Evolutionary conservation across 78 protist genomes (phyloP).

Genomic region (Pigoraptor vietnamica): DNA sequence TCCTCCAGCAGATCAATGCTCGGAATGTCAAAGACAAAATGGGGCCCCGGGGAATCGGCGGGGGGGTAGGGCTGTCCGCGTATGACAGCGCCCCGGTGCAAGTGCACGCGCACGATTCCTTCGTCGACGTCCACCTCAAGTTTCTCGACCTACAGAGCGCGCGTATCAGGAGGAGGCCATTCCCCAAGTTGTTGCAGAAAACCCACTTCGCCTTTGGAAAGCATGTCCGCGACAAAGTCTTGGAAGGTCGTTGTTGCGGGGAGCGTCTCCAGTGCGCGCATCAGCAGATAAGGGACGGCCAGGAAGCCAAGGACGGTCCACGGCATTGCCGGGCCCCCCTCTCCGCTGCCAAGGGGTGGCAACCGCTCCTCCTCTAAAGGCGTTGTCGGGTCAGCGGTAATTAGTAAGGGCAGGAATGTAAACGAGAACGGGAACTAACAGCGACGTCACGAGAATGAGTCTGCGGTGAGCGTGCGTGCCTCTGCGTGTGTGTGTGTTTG

Average conservation of each 20-base stretch:
- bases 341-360: not conserved
- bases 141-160: not conserved
- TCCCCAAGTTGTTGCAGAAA: too few relatives aligned
- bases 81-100: not conserved
- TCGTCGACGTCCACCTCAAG: not conserved
- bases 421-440: too few relatives aligned
- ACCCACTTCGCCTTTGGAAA: not conserved
- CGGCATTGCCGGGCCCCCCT: not conserved
- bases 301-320: not conserved
- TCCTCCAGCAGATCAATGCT: constrained; percentile 36
- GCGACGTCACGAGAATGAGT: too few relatives aligned
- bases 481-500: too few relatives aligned
- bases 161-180: too few relatives aligned
- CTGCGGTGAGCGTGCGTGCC: too few relatives aligned
- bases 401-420: too few relatives aligned
- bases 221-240: not conserved
- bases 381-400: too few relatives aligned
- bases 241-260: not conserved
- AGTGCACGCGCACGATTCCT: not conserved
- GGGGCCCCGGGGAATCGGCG: not conserved
- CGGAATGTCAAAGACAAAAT: constrained; percentile 15
- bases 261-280: not conserved
- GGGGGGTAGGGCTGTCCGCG: not conserved
- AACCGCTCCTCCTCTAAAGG: not conserved
- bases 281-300: not conserved